Conservation (phyloP, 805 yeast genomes). For the Starmerella asiatica region DNA sequence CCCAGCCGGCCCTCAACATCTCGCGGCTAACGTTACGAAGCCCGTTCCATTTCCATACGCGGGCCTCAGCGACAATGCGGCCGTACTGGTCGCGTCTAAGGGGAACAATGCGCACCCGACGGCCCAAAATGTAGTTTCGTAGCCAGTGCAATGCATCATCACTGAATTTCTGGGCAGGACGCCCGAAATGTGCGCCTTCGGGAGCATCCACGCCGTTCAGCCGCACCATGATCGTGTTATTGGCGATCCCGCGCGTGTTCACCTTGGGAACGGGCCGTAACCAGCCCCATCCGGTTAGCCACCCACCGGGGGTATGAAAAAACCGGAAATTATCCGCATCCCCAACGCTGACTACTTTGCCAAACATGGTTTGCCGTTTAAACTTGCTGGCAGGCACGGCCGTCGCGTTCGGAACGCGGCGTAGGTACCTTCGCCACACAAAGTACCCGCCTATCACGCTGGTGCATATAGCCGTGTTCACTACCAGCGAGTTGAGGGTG, state of each 20-base stretch:
- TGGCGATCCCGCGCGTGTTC: slow-evolving; percentile 35
- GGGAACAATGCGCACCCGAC: slow-evolving; percentile 61
- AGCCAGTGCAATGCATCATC: slow-evolving; percentile 79
- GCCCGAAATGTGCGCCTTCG: slow-evolving; percentile 87
- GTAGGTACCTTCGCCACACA: slow-evolving; percentile 36
- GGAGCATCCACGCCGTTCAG: slow-evolving; percentile 96
- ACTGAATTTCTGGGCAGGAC: slow-evolving; percentile 76
- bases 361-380: slow-evolving; percentile 38
- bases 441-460: slow-evolving; percentile 33
- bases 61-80: slow-evolving; percentile 69
- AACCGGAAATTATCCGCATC: slow-evolving; percentile 93
- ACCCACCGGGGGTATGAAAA: slow-evolving; percentile 89
- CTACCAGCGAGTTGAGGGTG: slow-evolving; percentile 7
- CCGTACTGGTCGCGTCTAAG: slow-evolving; percentile 76
- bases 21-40: slow-evolving; percentile 71
- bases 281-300: slow-evolving; percentile 88
- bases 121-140: slow-evolving; percentile 48
- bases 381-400: slow-evolving; percentile 39
- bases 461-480: slow-evolving; percentile 19
- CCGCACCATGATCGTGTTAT: slow-evolving; percentile 65
- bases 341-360: slow-evolving; percentile 79
- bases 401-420: slow-evolving; percentile 37
- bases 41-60: slow-evolving; percentile 49
- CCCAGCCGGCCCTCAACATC: slow-evolving; percentile 74
- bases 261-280: slow-evolving; percentile 49